These are phyloP conservation scores for Lagenidium sp. DNA, from an alignment of 352 stramenopile genomes.

Conservation along the genomic window DNA sequence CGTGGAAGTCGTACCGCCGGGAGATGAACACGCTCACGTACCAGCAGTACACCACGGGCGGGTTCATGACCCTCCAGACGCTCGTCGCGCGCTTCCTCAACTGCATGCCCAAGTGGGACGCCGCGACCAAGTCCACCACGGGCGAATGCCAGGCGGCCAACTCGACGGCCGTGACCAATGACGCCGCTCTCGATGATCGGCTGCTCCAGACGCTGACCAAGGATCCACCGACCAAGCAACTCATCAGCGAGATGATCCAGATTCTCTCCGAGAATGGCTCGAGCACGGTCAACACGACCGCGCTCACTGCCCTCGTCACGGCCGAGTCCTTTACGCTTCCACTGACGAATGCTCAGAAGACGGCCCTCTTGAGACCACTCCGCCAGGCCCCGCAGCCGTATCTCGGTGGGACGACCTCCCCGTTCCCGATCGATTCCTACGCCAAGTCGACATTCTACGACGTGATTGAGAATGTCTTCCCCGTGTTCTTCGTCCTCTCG, in stretches of 20 bases:
- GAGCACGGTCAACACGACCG: no score
- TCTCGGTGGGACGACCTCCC: constrained; percentile 1
- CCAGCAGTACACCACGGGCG: constrained; percentile 16
- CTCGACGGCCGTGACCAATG: constrained; percentile 3
- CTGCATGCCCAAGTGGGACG: constrained; percentile 26
- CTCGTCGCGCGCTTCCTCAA: constrained; percentile 33
- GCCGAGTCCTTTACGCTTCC: no score
- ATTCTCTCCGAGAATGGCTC: no score
- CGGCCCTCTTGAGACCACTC: constrained; percentile 8
- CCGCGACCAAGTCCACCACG: constrained; percentile 10
- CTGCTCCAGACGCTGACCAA: constrained; percentile 11
- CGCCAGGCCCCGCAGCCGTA: constrained; percentile 14
- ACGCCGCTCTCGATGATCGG: constrained; percentile 9
- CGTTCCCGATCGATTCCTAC: constrained; percentile 14
- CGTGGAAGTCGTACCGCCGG: constrained; percentile 15
- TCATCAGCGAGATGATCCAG: constrained; percentile 3
- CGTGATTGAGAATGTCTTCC: constrained; percentile 24
- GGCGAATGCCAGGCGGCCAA: constrained; percentile 15
- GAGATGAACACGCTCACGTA: constrained; percentile 13
- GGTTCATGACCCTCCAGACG: constrained; percentile 42
- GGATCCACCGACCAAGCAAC: constrained; percentile 10
- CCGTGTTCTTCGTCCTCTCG: constrained; percentile 69
- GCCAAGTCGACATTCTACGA: constrained; percentile 27
- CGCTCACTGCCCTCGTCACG: no score
- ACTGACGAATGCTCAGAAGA: constrained; percentile 1